Percentiles rank a stretch among this genome's conserved stretches.
Conservation (phyloP, 768 basidiomycete species). For the Kwoniella dejecticola region DNA sequence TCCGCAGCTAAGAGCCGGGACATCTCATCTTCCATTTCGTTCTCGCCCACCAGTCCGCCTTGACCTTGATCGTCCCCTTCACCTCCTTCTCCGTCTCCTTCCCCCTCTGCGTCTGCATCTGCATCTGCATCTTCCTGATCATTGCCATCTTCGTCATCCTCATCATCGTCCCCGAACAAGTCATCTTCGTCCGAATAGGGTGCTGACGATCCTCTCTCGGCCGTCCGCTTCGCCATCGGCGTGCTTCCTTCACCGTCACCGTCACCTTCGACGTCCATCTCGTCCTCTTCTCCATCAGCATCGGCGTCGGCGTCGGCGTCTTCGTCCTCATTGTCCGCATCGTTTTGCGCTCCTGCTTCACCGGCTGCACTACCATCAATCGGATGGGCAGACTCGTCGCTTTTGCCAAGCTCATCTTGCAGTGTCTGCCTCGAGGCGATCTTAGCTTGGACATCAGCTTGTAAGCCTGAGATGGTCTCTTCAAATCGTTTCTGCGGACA, state of each 20-base stretch:
- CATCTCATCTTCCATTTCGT: slow-evolving; percentile 35
- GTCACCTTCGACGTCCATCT: slow-evolving; percentile 9
- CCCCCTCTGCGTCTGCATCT: slow-evolving; percentile 8
- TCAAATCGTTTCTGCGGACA: slow-evolving; percentile 47
- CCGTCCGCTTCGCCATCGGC: slow-evolving; percentile 6
- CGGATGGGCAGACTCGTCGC: slow-evolving; percentile 16
- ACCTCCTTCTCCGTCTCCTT: slow-evolving; percentile 19
- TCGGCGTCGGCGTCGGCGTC: slow-evolving; percentile 11
- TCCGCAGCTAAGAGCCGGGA: slow-evolving; percentile 32
- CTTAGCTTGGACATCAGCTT: slow-evolving; percentile 44
- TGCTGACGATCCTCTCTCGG: slow-evolving; percentile 10
- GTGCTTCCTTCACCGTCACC: slow-evolving; percentile 24
- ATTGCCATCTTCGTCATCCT: slow-evolving; percentile 23
- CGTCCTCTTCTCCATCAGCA: slow-evolving; percentile 15
- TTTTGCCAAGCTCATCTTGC: slow-evolving; percentile 38
- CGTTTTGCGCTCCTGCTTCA: not conserved
- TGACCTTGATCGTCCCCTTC: slow-evolving; percentile 22
- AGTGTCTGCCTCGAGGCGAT: slow-evolving; percentile 37
- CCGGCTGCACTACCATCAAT: not conserved
- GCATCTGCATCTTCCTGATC: slow-evolving; percentile 26
- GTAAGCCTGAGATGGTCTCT: slow-evolving; percentile 43
- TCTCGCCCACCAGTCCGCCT: slow-evolving; percentile 22
- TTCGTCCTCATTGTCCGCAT: not conserved
- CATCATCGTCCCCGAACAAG: slow-evolving; percentile 27
- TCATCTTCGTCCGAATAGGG: slow-evolving; percentile 24